A percentile compares a stretch with the other conserved stretches of the same genome.
Evolutionary conservation across 129 eudicot species (phyloP).

Genomic region (Smallanthus sonchifolius): DNA sequence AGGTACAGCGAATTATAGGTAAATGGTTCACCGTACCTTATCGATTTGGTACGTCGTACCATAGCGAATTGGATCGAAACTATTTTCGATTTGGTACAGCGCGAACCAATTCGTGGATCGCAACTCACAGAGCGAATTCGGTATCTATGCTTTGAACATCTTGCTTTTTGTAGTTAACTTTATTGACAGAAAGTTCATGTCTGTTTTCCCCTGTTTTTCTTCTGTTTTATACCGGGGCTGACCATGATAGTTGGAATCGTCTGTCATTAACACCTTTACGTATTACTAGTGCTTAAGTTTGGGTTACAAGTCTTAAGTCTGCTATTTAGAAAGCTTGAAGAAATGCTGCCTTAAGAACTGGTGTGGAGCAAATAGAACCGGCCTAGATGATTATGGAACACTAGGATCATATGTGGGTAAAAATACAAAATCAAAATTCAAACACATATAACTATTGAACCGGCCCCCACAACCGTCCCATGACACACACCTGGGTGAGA

Average conservation of each 20-base stretch:
- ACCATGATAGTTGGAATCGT: not conserved
- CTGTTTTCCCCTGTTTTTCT: not conserved
- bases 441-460: not conserved
- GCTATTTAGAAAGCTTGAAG: not conserved
- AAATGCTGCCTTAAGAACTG: not conserved
- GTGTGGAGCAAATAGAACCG: not conserved
- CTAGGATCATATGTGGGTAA: not conserved
- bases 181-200: not conserved
- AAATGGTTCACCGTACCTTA: too few relatives aligned
- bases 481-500: not conserved
- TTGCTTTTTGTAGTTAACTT: too few relatives aligned
- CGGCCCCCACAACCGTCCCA: not conserved
- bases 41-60: too few relatives aligned
- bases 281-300: not conserved
- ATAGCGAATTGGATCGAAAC: too few relatives aligned
- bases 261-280: not conserved
- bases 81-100: too few relatives aligned
- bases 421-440: not conserved
- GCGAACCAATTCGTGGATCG: too few relatives aligned
- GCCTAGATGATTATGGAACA: not conserved
- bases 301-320: not conserved
- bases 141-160: too few relatives aligned
- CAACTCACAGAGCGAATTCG: too few relatives aligned
- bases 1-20: too few relatives aligned
- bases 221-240: not conserved